A percentile compares a stretch with the other conserved stretches of the same genome.
Conservation (phyloP, 495 filamentous ascomycete species). For the Aspergillus sclerotioniger region DNA sequence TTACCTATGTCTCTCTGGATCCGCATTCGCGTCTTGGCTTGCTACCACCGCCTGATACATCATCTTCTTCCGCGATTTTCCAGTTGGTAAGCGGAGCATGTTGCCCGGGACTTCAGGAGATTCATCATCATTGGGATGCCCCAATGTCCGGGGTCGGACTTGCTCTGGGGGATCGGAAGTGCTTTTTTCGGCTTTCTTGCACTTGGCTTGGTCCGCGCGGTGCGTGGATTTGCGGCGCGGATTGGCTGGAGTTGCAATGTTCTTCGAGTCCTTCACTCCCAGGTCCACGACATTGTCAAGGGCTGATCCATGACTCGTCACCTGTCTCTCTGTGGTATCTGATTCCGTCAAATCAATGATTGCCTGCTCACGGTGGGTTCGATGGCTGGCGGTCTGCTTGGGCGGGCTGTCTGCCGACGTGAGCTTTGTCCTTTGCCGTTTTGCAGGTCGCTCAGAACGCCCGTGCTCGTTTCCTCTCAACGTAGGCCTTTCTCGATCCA, state of each 20-base stretch:
- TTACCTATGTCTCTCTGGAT: too few species aligned
- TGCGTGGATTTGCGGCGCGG: neutral
- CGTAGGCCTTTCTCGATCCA: constrained; percentile 29
- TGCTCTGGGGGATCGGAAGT: neutral
- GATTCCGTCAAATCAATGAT: constrained; percentile 10
- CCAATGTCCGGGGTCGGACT: neutral
- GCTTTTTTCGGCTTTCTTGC: neutral
- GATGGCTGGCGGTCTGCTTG: constrained; percentile 2
- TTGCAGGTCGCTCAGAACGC: constrained; percentile 28
- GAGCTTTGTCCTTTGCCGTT: constrained; percentile 44
- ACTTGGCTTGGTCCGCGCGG: neutral
- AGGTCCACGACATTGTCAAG: too few species aligned
- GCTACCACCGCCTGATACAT: constrained; percentile 48
- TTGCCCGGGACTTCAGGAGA: constrained; percentile 15
- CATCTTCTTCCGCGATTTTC: constrained; percentile 46
- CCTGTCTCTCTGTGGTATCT: neutral
- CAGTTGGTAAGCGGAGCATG: constrained; percentile 32
- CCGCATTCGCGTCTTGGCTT: neutral
- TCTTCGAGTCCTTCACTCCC: too few species aligned
- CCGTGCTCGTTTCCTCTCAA: neutral
- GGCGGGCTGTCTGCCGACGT: constrained; percentile 2
- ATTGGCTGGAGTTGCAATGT: neutral
- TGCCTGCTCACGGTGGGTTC: neutral
- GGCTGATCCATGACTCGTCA: too few species aligned
- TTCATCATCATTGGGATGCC: neutral